Evolutionary conservation across 2,329 filamentous ascomycete genomes (phyloP).

Genomic region (Penicillium sp.): DNA sequence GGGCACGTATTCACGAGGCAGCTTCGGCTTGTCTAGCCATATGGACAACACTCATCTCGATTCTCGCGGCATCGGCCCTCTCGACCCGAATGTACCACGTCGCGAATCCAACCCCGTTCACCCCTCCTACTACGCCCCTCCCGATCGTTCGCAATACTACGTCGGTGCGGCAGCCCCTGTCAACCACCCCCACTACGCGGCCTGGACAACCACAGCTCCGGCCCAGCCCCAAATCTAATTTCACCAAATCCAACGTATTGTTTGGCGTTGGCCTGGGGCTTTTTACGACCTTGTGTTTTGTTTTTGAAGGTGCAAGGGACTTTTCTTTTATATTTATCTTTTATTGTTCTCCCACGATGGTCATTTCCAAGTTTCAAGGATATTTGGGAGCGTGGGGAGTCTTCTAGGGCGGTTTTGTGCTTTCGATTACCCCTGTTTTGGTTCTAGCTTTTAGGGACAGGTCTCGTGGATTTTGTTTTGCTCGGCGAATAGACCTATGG

Average conservation of each 20-base stretch:
- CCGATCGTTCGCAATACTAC: conserved; percentile 37
- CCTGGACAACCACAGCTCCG: conserved; percentile 41
- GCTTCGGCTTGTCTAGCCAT: conserved; percentile 37
- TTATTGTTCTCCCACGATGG: background rate
- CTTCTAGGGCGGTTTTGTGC: conserved; percentile 6
- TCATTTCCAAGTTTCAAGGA: conserved; percentile 4
- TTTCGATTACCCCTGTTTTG: conserved; percentile 2
- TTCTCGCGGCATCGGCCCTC: conserved; percentile 31
- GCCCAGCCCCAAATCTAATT: conserved; percentile 41
- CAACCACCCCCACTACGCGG: conserved; percentile 35
- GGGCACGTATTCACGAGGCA: conserved; percentile 37
- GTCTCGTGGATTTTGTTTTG: conserved; percentile 6
- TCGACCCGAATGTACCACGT: conserved; percentile 35
- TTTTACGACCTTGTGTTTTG: conserved; percentile 2
- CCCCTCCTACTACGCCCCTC: conserved; percentile 34
- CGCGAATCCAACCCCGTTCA: conserved; percentile 39
- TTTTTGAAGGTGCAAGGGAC: background rate
- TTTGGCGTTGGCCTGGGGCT: conserved; percentile 13
- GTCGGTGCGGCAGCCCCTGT: conserved; percentile 27
- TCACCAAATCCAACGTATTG: background rate
- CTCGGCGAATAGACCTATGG: conserved; percentile 17
- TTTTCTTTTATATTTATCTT: background rate
- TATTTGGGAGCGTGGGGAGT: conserved; percentile 8
- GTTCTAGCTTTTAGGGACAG: conserved; percentile 1
- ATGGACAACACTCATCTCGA: conserved; percentile 35